Conservation (phyloP, 2,329 filamentous ascomycete species). For the Byssothecium circinans region DNA sequence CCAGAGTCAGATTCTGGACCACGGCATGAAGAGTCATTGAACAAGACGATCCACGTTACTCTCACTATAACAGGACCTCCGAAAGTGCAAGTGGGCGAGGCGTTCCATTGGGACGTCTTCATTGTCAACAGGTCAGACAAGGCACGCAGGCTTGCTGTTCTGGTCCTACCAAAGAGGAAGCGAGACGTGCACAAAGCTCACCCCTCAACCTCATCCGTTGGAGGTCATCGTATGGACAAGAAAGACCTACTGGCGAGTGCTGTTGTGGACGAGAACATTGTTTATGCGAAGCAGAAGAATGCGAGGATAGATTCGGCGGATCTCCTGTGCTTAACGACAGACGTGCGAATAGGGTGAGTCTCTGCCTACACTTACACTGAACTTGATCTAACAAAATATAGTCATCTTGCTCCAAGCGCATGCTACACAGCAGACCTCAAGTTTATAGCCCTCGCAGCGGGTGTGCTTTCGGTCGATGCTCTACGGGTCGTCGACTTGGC, state of each 20-base stretch:
- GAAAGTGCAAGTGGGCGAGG: slow-evolving; percentile 63
- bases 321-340: slow-evolving; percentile 73
- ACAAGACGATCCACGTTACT: slow-evolving; percentile 67
- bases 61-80: slow-evolving; percentile 71
- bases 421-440: slow-evolving; percentile 74
- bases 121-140: slow-evolving; percentile 70
- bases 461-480: slow-evolving; percentile 70
- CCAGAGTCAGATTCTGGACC: slow-evolving; percentile 32
- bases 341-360: slow-evolving; percentile 68
- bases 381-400: slow-evolving; percentile 30
- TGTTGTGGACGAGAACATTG: slow-evolving; percentile 69
- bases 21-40: slow-evolving; percentile 27
- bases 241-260: slow-evolving; percentile 60
- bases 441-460: slow-evolving; percentile 68
- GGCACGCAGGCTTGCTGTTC: slow-evolving; percentile 69
- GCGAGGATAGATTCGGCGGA: slow-evolving; percentile 66
- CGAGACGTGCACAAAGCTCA: slow-evolving; percentile 52
- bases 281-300: slow-evolving; percentile 71
- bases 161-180: slow-evolving; percentile 67
- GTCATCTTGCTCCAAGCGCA: slow-evolving; percentile 68
- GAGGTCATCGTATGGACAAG: slow-evolving; percentile 32
- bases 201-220: slow-evolving; percentile 46
- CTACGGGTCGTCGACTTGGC: slow-evolving; percentile 72
- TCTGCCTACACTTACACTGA: background rate
- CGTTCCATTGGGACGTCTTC: slow-evolving; percentile 73